Base-by-base conservation (phyloP, 305 asterid species). In the Fraxinus latifolia region DNA sequence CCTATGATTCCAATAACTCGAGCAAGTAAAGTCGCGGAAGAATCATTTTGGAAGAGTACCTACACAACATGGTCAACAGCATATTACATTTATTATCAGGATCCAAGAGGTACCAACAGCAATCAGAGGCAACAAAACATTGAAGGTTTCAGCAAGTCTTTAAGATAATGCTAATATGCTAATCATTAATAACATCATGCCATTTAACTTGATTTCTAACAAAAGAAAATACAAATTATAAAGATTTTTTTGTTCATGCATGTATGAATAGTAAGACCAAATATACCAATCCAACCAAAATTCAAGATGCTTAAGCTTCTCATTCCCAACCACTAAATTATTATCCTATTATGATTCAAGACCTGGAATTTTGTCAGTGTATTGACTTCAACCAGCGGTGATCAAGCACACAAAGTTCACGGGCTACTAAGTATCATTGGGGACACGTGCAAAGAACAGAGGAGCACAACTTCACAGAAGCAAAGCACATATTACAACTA, bases 1-100 rank as follows among this genome's bases (percentile, higher is more conserved):
- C 96, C 95, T 70, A 94, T 85, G 77, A 96, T 94, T 84, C 99
- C 99, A 53, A 96, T 90, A 77, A 94, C 98, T 29, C 99, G 94
- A 86, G 98, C 99, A 83, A 94, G 98, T 85, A 96, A 90, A 75
- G 99, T 93, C 74, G 98, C 98, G 11, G 96, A 97, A 80, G 99
- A 96, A 87, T 96, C 99, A 82, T 94, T 96, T 89, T 93, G 99
- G 87, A 96, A 96, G 83, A 96, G 94, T 65, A 96, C 98, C 99
- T 94, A 87, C 87, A 88, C 85, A 88, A 83, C 72, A 71, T 50
- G 78, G 75, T 47, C 60, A 80, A 82, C 81, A 78, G 36, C 7
- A 42, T 9, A 15, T 67, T 73, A 72, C 9, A 74, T 72, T 55
- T 42, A 87, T 58, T 77, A 34, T 47, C 42, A 81, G 78, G 83